Evolutionary conservation across 2,329 filamentous ascomycete species (phyloP), one percentile per base, ranked within the genome.

Genomic region (Lojkania enalia): DNA sequence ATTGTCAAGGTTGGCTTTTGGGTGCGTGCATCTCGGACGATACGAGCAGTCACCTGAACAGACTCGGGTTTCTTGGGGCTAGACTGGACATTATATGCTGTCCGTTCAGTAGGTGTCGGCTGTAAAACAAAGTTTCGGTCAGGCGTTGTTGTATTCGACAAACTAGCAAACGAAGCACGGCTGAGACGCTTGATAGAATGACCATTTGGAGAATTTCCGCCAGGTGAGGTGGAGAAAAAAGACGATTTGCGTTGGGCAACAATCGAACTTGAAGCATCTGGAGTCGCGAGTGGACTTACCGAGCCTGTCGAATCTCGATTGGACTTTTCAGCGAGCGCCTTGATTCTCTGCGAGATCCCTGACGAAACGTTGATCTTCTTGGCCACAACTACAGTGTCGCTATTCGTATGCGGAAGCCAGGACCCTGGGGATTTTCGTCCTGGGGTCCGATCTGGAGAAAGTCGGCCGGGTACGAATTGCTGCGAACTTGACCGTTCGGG

Each of bases 341-440:
- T 95, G 67, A 97, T 97, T 31, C 94, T 86, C 67, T 92, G 89
- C 2, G 92, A 95, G 49, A 99, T 96, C 56, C 89, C 90, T 6
- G 88, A 90, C 5, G 90, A 91, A 18, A 97, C 81, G 60, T 88
- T 94, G 54, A 85, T 79, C 66, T 91, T 95, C 66, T 88, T 90
- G 3, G 81, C 75, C 12, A 79, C 35, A 13, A 54, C 49, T 14
- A 57, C 55, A 2, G 57, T 55, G 16, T 69, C 65, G 2, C 53
- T 48, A 42, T 48, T 60, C 9, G 58, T 39, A 23, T 57, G 59
- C 20, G 51, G 54, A 16, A 59, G 51, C 64, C 63, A 69, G 20
- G 61, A 60, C 23, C 64, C 64, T 14, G 66, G 68, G 4, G 60
- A 48, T 43, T 63, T 64, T 29, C 66, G 60, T 20, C 36, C 39